Evolutionary conservation across 768 basidiomycete species (phyloP), one percentile per base, ranked within the genome.

Genomic region (Tricholoma sp.): DNA sequence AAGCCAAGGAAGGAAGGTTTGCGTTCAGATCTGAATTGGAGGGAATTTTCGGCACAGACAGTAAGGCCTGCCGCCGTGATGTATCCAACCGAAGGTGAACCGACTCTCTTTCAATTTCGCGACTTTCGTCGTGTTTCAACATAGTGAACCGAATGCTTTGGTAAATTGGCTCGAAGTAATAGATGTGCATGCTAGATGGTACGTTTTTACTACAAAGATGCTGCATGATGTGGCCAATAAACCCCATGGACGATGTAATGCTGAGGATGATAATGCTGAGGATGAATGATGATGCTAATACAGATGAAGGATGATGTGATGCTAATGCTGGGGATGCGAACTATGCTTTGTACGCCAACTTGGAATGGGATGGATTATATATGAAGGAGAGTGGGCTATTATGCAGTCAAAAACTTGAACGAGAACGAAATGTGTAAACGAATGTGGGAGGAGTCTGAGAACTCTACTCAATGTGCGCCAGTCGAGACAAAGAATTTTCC

Each of bases 401-500:
- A 49, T 49, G 31, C 47, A 10, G 15, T 28, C 4, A 6, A 47
- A 18, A 18, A 24, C 20, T 15, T 11, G 31, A 32, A n/a, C 28
- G 17, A 54, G 36, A 42, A 44, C 39, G 10, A 44, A 20, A 29
- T 28, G 32, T 33, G 13, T 7, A 55, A 45, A 37, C 12, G 55
- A 12, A 20, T 15, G 15, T 36, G 33, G 9, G 52, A 12, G 28
- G 24, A 34, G 29, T 48, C 33, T n/a, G 48, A 7, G 32, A 39
- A 31, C 34, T 33, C 59, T 60, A 57, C 49, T 66, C 60, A 65
- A 57, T 62, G 60, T 47, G 70, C 73, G 54, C 74, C 74, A 53
- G 75, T 64, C 49, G 77, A 72, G 59, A 75, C 65, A 61, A 81
- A 80, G 59, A 83, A 64, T 68, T 77, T 77, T 66, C 76, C 76